Percentiles rank a stretch among this genome's conserved stretches.
phyloP scores from a whole-genome alignment of 305 asterid genomes.

The Striga hermonthica region DNA sequence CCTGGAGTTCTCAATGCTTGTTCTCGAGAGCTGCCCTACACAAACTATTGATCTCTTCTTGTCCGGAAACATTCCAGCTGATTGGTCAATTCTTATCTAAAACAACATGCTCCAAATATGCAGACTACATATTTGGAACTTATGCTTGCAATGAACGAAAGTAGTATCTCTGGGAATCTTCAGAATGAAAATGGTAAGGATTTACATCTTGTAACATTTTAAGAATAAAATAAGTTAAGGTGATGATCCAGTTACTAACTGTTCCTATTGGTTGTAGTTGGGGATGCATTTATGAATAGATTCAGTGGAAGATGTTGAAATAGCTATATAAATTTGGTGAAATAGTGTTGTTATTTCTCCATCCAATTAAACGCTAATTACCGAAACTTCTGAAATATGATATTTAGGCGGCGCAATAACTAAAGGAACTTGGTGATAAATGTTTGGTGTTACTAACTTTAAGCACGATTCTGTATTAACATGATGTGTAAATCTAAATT shows the following conservation, averaged over 20 bases:
- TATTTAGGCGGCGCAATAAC: slow-evolving; percentile 18
- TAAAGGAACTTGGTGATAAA: slow-evolving; percentile 23
- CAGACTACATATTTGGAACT: slow-evolving; percentile 94
- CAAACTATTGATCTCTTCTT: slow-evolving; percentile 93
- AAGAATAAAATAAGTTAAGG: slow-evolving; percentile 22
- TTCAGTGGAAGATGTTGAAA: no score
- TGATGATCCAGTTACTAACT: slow-evolving; percentile 6
- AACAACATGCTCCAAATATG: slow-evolving; percentile 94
- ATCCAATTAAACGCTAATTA: slow-evolving; percentile 3
- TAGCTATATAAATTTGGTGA: no score
- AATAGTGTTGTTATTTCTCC: no score
- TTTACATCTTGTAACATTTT: slow-evolving; percentile 31
- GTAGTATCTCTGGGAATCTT: slow-evolving; percentile 79
- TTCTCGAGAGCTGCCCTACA: slow-evolving; percentile 90
- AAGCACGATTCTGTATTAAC: slow-evolving; percentile 11
- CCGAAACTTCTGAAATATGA: slow-evolving; percentile 11
- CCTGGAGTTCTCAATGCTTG: slow-evolving; percentile 89
- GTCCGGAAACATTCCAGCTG: slow-evolving; percentile 96
- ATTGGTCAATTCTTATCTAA: slow-evolving; percentile 88
- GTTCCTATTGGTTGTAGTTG: slow-evolving; percentile 3
- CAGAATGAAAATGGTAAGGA: slow-evolving; percentile 97
- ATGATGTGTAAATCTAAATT: slow-evolving; percentile 12
- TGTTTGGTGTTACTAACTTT: slow-evolving; percentile 15
- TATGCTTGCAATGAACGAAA: slow-evolving; percentile 91
- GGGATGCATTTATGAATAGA: neutral